Evolutionary conservation across 2,329 filamentous ascomycete species (phyloP).

Genomic region (Ambrosiella xylebori): DNA sequence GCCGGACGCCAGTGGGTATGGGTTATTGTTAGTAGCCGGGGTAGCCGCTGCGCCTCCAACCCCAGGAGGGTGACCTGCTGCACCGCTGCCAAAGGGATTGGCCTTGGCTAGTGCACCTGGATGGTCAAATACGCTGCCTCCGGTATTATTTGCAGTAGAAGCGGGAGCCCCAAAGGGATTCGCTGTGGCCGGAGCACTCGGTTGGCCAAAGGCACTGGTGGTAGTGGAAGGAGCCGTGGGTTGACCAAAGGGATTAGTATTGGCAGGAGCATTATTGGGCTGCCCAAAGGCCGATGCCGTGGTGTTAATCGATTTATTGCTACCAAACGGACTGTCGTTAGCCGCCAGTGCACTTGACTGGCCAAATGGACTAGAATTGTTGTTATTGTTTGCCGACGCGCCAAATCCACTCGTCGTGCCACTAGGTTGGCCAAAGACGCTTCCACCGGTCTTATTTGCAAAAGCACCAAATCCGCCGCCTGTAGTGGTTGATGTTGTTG

Average conservation of each 20-base stretch:
- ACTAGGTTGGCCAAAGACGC: constrained; percentile 23
- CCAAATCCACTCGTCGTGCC: constrained; percentile 15
- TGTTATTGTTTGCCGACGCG: constrained; percentile 17
- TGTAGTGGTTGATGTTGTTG: constrained; percentile 9
- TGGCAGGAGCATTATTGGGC: constrained; percentile 19
- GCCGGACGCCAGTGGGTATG: constrained; percentile 28
- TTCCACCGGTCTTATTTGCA: constrained; percentile 16
- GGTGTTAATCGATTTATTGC: constrained; percentile 10
- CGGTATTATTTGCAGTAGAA: neutral
- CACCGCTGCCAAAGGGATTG: constrained; percentile 1
- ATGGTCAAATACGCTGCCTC: constrained; percentile 9
- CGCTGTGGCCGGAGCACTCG: neutral
- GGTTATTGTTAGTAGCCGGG: constrained; percentile 17
- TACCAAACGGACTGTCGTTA: too few species aligned
- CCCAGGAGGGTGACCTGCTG: neutral
- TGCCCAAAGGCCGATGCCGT: constrained; percentile 13
- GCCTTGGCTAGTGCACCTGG: neutral
- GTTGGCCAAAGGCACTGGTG: constrained; percentile 3
- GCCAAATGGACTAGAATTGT: constrained; percentile 14
- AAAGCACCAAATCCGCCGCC: constrained; percentile 19
- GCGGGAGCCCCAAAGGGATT: constrained; percentile 13
- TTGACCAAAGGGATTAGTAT: constrained; percentile 24
- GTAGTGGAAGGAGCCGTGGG: constrained; percentile 12
- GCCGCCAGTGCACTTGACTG: too few species aligned
- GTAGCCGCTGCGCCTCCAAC: constrained; percentile 12